Evolutionary conservation across 139 green algal species (phyloP).

Genomic region (Chlamydomonas sp.): DNA sequence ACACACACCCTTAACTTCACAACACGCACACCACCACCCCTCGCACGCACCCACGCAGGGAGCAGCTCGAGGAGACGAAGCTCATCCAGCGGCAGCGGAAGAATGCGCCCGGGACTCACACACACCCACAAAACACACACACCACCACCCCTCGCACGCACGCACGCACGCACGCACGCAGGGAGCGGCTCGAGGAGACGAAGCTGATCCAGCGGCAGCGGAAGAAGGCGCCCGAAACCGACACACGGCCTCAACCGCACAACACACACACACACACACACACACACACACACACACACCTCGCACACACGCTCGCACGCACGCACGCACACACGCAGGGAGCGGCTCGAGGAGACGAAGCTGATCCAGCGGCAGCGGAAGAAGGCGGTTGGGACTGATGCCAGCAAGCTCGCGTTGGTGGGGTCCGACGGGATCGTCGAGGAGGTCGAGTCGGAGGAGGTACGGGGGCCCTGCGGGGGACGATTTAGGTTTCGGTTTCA

Average conservation of each 20-base stretch:
- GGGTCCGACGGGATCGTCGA: background rate
- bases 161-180: no score
- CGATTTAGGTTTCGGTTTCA: no score
- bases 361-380: slow-evolving; percentile 58
- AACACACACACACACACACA: slow-evolving; percentile 10
- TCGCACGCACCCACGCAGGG: slow-evolving; percentile 10
- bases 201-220: background rate
- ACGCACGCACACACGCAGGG: slow-evolving; percentile 3
- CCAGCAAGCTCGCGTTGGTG: slow-evolving; percentile 17
- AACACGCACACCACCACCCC: background rate
- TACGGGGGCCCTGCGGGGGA: no score
- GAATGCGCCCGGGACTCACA: background rate
- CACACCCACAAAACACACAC: slow-evolving; percentile 11
- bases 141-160: background rate
- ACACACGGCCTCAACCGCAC: slow-evolving; percentile 3
- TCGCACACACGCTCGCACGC: background rate
- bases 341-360: slow-evolving; percentile 44
- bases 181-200: no score
- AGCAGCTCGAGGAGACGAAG: no score
- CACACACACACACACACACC: slow-evolving; percentile 11
- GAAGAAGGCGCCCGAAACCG: background rate
- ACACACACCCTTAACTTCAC: slow-evolving; percentile 1
- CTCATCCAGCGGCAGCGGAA: background rate
- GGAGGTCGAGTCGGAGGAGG: slow-evolving; percentile 17
- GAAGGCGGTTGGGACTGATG: slow-evolving; percentile 33